These are phyloP conservation scores for Alternaria angustiovoidea DNA, from an alignment of 2,329 filamentous ascomycete genomes.

Conservation along the genomic window DNA sequence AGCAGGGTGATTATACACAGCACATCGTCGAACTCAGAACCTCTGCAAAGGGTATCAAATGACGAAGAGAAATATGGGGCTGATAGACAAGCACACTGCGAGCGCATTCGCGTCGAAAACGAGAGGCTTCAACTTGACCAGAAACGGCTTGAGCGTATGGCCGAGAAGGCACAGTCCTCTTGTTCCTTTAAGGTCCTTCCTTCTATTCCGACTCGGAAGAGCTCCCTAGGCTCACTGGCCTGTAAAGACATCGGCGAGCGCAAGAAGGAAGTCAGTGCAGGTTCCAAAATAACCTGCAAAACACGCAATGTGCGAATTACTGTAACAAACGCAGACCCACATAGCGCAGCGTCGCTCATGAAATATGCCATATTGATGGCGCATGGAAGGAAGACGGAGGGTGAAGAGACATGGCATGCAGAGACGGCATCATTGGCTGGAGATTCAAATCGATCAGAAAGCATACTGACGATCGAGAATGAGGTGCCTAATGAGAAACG, in stretches of 20 bases:
- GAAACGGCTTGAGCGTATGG: not conserved
- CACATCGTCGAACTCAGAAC: not conserved
- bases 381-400: slow-evolving; percentile 4
- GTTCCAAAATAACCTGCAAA: not conserved
- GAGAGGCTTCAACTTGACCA: not conserved
- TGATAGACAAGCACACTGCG: not conserved
- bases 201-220: slow-evolving; percentile 36
- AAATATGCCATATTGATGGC: slow-evolving; percentile 11
- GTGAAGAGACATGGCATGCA: slow-evolving; percentile 1
- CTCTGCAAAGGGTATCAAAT: not conserved
- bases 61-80: not conserved
- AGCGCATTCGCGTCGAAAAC: not conserved
- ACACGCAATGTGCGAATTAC: slow-evolving; percentile 1
- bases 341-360: slow-evolving; percentile 6
- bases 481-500: not conserved
- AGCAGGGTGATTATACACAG: slow-evolving; percentile 5
- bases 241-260: not conserved
- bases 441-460: not conserved
- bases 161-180: not conserved
- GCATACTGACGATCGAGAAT: not conserved
- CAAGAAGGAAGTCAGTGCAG: not conserved
- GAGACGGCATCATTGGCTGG: not conserved
- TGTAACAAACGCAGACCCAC: slow-evolving; percentile 6
- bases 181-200: not conserved
- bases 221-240: slow-evolving; percentile 1